Base-by-base conservation (phyloP, 2,329 filamentous ascomycete genomes). In the Neoscytalidium dimidiatum region DNA sequence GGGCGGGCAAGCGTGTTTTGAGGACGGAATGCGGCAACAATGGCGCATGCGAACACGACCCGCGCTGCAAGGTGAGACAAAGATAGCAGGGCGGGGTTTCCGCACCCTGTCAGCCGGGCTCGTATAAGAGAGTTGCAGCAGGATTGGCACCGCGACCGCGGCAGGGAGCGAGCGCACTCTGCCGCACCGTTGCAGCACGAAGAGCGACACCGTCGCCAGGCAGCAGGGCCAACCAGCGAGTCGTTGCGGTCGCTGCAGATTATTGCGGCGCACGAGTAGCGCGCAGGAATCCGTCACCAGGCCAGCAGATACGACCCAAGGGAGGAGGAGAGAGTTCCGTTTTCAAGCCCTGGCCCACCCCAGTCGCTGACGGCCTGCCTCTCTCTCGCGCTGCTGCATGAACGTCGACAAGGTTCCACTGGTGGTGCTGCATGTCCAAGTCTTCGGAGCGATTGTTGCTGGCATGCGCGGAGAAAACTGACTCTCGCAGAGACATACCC, bases 81-180 rank as follows among this genome's bases (percentile, higher is more conserved):
- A 58, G 56, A 58, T 46, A 60, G 56, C 56, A 33, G 41, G 38
- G 53, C 53, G 46, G 38, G 38, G 46, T 57, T n/a, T 7, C 6
- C 8, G 23, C 53, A 33, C 35, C 51, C n/a, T 19, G 23, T 11
- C 14, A 3, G 46, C n/a, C 29, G 9, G n/a, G 23, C 53, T 60
- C 56, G 56, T 46, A 60, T 60, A 60, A 19, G n/a, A 46, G 56
- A 31, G 56, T 58, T 46, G 28, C 56, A 58, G 56, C 56, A 44
- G 56, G 56, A 60, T 46, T 58, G 49, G n/a, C 23, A 28, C 29
- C 6, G 35, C 21, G 53, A 58, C 23, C 28, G 13, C 29, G 5
- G 38, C 53, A 60, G 56, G 56, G 56, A 26, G 56, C 56, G 56
- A 31, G 56, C 38, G 19, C 4, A 17, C 28, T 41, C 21, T 28